A percentile compares a stretch with the other conserved stretches of the same genome.
Conservation (phyloP, 352 stramenopile species). For the Globisporangium heterothallicum region DNA sequence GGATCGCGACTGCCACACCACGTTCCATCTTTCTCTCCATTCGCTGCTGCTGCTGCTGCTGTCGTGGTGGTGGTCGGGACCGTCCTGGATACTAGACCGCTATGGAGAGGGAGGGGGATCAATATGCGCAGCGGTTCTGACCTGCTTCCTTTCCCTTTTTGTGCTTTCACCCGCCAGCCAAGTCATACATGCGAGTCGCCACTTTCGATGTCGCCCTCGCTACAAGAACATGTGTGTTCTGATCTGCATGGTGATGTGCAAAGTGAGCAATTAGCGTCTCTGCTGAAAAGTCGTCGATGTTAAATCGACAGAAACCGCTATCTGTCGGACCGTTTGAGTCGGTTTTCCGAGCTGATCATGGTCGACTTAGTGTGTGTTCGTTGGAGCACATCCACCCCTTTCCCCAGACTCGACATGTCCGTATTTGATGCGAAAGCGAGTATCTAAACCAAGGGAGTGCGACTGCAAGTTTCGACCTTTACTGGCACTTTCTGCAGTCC, state of each 20-base stretch:
- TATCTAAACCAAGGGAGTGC: background rate
- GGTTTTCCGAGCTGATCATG: too few relatives aligned
- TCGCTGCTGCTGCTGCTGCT: too few relatives aligned
- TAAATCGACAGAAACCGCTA: background rate
- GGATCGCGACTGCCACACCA: too few relatives aligned
- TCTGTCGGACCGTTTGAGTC: background rate
- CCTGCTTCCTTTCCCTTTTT: background rate
- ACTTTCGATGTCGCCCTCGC: background rate
- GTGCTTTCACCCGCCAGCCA: too few relatives aligned
- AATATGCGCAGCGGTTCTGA: background rate
- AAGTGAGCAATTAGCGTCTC: too few relatives aligned
- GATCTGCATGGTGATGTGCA: background rate
- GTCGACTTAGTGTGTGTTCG: too few relatives aligned
- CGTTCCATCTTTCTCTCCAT: too few relatives aligned
- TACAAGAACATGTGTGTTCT: background rate
- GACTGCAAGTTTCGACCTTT: background rate
- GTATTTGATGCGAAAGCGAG: background rate
- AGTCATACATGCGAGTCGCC: background rate
- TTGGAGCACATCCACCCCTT: too few relatives aligned
- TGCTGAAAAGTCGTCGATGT: too few relatives aligned
- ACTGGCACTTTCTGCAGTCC: background rate
- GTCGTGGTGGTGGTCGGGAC: too few relatives aligned
- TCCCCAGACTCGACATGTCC: background rate
- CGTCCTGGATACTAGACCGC: too few relatives aligned
- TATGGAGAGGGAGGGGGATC: too few relatives aligned